A percentile compares a stretch with the other conserved stretches of the same genome.
Conservation (phyloP, 768 basidiomycete species). For the Rhizopogon vinicolor region DNA sequence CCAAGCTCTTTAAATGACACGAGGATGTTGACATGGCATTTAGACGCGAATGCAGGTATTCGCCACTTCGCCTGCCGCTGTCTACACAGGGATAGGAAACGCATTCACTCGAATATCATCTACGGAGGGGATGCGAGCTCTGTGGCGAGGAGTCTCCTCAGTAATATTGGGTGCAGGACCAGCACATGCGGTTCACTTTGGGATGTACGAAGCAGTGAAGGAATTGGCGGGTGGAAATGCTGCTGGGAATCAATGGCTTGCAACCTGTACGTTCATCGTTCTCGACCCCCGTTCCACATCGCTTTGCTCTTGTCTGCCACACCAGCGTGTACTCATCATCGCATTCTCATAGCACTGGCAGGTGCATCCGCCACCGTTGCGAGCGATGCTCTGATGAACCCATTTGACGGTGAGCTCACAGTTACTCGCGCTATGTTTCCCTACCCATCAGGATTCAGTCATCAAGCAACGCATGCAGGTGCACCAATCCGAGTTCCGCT, state of each 20-base stretch:
- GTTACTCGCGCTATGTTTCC: background rate
- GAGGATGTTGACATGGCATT: background rate
- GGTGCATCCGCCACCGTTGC: conserved; percentile 94
- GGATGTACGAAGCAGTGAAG: conserved; percentile 91
- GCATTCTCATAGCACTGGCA: conserved; percentile 62
- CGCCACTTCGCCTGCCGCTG: conserved; percentile 75
- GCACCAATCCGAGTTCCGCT: conserved; percentile 87
- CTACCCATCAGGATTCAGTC: conserved; percentile 44
- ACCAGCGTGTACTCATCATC: conserved; percentile 7
- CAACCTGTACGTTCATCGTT: conserved; percentile 66
- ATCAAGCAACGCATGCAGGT: conserved; percentile 99
- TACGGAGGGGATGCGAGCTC: conserved; percentile 84
- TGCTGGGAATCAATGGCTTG: conserved; percentile 73
- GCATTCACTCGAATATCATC: conserved; percentile 90
- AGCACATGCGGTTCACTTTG: conserved; percentile 97
- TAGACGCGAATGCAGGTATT: conserved; percentile 99
- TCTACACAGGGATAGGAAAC: conserved; percentile 87
- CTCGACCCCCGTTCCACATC: conserved; percentile 5
- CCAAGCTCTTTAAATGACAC: background rate
- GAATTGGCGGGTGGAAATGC: conserved; percentile 86
- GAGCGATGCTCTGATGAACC: conserved; percentile 98
- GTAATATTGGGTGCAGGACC: conserved; percentile 97
- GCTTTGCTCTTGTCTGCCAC: background rate
- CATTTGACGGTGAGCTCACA: conserved; percentile 83
- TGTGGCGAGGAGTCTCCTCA: conserved; percentile 96